A percentile compares a stretch with the other conserved stretches of the same genome.
These are phyloP conservation scores for Purpureocillium lavendulum DNA, from an alignment of 2,329 filamentous ascomycete genomes.

Conservation along the genomic window DNA sequence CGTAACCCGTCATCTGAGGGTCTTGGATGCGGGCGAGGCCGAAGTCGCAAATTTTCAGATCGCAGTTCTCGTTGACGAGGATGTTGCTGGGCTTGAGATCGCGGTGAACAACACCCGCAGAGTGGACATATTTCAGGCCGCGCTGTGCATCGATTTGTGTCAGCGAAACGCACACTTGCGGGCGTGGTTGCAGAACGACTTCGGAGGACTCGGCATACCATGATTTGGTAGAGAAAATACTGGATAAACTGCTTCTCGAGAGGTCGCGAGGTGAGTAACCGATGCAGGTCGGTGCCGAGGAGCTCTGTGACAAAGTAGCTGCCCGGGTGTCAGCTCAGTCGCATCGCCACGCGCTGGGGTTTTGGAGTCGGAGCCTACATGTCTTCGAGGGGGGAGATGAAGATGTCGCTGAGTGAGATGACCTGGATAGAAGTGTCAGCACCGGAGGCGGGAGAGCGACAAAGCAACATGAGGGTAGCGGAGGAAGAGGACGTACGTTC, in stretches of 20 bases:
- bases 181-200: not conserved
- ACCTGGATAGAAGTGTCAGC: slow-evolving; percentile 45
- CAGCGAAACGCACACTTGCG: not conserved
- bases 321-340: slow-evolving; percentile 11
- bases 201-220: slow-evolving; percentile 49
- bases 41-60: slow-evolving; percentile 99
- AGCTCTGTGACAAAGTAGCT: slow-evolving; percentile 98
- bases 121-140: slow-evolving; percentile 98
- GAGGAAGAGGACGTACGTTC: slow-evolving; percentile 54
- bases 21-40: slow-evolving; percentile 96
- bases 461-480: not conserved
- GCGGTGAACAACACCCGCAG: slow-evolving; percentile 92
- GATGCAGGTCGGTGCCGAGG: slow-evolving; percentile 91
- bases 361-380: slow-evolving; percentile 55
- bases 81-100: slow-evolving; percentile 99
- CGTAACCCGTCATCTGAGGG: slow-evolving; percentile 98
- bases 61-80: slow-evolving; percentile 98
- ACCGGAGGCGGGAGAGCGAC: not conserved
- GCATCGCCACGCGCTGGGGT: slow-evolving; percentile 4
- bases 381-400: slow-evolving; percentile 97
- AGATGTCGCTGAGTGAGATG: slow-evolving; percentile 98
- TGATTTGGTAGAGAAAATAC: slow-evolving; percentile 98
- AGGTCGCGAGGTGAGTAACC: slow-evolving; percentile 86
- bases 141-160: slow-evolving; percentile 47
- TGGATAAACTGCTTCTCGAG: slow-evolving; percentile 99